Evolutionary conservation across 306 rosid species (phyloP).

Genomic region (Calophaca sinica): DNA sequence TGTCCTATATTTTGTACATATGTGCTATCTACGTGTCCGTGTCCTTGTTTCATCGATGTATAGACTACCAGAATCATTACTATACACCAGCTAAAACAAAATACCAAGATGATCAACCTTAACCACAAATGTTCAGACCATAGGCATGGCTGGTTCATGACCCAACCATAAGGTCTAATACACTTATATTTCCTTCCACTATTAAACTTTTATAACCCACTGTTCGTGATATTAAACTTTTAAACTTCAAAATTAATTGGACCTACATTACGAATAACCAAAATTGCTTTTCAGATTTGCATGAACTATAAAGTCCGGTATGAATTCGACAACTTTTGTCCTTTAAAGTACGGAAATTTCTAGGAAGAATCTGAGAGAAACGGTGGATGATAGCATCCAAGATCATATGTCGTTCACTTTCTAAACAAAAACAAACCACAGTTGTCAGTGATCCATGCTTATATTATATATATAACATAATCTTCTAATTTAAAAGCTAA

Average conservation of each 20-base stretch:
- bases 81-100: too few species aligned
- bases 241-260: not conserved
- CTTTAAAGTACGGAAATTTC: slow-evolving; percentile 44
- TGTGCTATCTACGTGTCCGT: too few species aligned
- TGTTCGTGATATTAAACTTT: not conserved
- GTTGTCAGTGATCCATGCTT: slow-evolving; percentile 40
- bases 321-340: slow-evolving; percentile 39
- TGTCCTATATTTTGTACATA: too few species aligned
- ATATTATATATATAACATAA: not conserved
- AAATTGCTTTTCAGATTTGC: not conserved
- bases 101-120: too few species aligned
- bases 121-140: not conserved
- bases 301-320: slow-evolving; percentile 17
- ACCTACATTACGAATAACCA: not conserved
- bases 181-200: not conserved
- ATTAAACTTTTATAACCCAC: not conserved
- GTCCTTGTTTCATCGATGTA: too few species aligned
- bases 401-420: slow-evolving; percentile 26
- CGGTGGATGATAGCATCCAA: slow-evolving; percentile 30
- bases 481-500: slow-evolving; percentile 22
- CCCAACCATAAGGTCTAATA: not conserved
- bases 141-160: not conserved
- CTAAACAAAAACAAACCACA: slow-evolving; percentile 42
- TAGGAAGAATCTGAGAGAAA: slow-evolving; percentile 17
- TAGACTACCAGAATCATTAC: too few species aligned